A percentile compares a stretch with the other conserved stretches of the same genome.
Evolutionary conservation across 2,329 filamentous ascomycete species (phyloP).

Genomic region (Pseudopyricularia javanii): DNA sequence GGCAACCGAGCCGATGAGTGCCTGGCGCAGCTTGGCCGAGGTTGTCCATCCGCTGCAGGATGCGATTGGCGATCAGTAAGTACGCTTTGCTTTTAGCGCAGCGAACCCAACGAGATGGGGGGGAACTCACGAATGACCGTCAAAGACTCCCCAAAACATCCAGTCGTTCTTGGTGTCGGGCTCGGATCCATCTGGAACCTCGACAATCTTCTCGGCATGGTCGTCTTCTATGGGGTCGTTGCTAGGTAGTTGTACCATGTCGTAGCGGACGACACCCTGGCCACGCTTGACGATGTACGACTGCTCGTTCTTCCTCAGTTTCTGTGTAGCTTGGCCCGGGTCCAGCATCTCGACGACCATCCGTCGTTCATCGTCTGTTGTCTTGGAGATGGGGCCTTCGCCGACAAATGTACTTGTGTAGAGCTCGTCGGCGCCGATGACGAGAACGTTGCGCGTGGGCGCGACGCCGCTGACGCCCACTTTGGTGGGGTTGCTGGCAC

Average conservation of each 20-base stretch:
- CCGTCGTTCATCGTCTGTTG: slow-evolving; percentile 70
- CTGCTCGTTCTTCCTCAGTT: slow-evolving; percentile 78
- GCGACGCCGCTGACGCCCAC: slow-evolving; percentile 17
- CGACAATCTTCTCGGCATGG: slow-evolving; percentile 94
- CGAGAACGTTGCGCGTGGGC: slow-evolving; percentile 56
- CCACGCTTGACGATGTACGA: slow-evolving; percentile 85
- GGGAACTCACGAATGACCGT: slow-evolving; percentile 72
- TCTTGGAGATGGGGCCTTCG: slow-evolving; percentile 78
- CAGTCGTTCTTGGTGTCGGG: slow-evolving; percentile 58
- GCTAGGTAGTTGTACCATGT: slow-evolving; percentile 85
- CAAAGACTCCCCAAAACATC: slow-evolving; percentile 99
- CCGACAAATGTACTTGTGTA: slow-evolving; percentile 79
- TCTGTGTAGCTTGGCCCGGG: slow-evolving; percentile 83
- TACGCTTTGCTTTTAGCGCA: slow-evolving; percentile 1
- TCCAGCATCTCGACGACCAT: slow-evolving; percentile 94
- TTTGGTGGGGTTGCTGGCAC: background rate
- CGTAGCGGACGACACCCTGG: slow-evolving; percentile 84
- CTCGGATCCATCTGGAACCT: slow-evolving; percentile 54
- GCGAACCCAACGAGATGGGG: slow-evolving; percentile 8
- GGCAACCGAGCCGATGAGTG: slow-evolving; percentile 83
- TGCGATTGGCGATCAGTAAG: background rate
- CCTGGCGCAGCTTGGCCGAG: slow-evolving; percentile 86
- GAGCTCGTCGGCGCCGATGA: slow-evolving; percentile 83
- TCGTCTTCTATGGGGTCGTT: slow-evolving; percentile 98
- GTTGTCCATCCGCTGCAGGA: slow-evolving; percentile 80